Percentiles rank a stretch among this genome's conserved stretches.
These are phyloP conservation scores for Trichoderma koningii DNA, from an alignment of 2,329 filamentous ascomycete species.

Conservation along the genomic window DNA sequence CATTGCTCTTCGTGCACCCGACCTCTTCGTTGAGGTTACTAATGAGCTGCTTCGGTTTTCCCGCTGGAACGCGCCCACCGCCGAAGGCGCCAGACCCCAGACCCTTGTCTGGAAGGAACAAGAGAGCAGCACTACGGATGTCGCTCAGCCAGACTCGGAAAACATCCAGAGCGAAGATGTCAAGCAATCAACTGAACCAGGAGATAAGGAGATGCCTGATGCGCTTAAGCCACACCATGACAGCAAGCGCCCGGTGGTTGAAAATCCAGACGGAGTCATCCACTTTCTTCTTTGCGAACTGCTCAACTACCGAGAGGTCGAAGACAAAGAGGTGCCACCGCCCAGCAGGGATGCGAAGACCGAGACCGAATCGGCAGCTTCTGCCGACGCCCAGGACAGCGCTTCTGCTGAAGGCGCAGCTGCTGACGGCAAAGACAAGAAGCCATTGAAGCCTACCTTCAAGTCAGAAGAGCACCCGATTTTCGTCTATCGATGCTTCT, in stretches of 20 bases:
- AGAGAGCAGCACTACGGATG: slow-evolving; percentile 30
- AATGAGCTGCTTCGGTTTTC: slow-evolving; percentile 79
- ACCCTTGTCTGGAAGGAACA: slow-evolving; percentile 48
- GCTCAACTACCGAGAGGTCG: slow-evolving; percentile 87
- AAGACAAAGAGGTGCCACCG: slow-evolving; percentile 69
- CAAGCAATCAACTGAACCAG: slow-evolving; percentile 61
- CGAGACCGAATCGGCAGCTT: slow-evolving; percentile 37
- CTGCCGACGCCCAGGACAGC: slow-evolving; percentile 32
- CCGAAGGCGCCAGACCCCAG: slow-evolving; percentile 40
- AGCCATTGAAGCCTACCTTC: slow-evolving; percentile 71
- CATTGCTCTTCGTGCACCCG: slow-evolving; percentile 76
- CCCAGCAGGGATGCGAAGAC: slow-evolving; percentile 47
- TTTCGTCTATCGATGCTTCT: slow-evolving; percentile 93
- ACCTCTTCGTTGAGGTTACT: slow-evolving; percentile 83
- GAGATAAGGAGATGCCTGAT: slow-evolving; percentile 64
- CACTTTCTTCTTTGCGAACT: slow-evolving; percentile 93
- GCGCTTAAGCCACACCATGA: slow-evolving; percentile 65
- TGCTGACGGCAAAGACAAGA: slow-evolving; percentile 59
- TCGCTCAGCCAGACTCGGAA: slow-evolving; percentile 28
- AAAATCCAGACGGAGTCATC: slow-evolving; percentile 92
- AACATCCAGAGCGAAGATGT: slow-evolving; percentile 46
- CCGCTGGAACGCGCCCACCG: slow-evolving; percentile 54
- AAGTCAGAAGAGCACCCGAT: slow-evolving; percentile 93
- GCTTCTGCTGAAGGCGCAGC: slow-evolving; percentile 38
- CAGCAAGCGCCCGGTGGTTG: slow-evolving; percentile 78